A percentile compares a stretch with the other conserved stretches of the same genome.
Conservation (phyloP, 2,329 filamentous ascomycete genomes). For the Colletotrichum ledebouriae region DNA sequence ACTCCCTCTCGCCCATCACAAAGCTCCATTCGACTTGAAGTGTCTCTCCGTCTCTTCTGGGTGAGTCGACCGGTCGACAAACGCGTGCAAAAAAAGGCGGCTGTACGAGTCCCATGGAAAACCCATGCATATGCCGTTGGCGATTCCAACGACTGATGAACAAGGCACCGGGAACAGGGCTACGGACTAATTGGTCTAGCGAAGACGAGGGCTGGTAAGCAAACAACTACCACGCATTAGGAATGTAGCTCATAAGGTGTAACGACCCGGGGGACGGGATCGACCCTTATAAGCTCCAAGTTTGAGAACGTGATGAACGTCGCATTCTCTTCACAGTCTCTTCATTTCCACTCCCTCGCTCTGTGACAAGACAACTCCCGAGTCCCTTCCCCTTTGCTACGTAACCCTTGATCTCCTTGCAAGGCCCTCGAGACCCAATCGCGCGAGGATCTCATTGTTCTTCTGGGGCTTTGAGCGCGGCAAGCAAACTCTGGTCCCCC, state of each 20-base stretch:
- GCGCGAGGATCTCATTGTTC: slow-evolving; percentile 3
- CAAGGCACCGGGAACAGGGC: too few relatives aligned
- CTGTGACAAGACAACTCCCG: background rate
- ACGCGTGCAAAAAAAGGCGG: background rate
- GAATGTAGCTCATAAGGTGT: background rate
- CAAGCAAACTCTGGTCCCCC: background rate
- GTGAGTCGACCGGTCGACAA: too few relatives aligned
- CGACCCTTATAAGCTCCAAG: background rate
- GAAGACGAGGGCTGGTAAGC: background rate
- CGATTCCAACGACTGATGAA: too few relatives aligned
- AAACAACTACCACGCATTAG: slow-evolving; percentile 8
- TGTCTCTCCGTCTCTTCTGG: slow-evolving; percentile 6
- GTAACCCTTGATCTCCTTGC: slow-evolving; percentile 5
- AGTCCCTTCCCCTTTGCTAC: background rate
- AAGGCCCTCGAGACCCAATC: slow-evolving; percentile 5
- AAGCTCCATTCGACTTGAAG: background rate
- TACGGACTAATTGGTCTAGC: background rate
- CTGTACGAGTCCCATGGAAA: background rate
- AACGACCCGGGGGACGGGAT: background rate
- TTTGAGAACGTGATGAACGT: slow-evolving; percentile 2
- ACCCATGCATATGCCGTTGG: slow-evolving; percentile 9
- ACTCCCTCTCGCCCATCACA: slow-evolving; percentile 2
- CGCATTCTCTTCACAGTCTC: background rate
- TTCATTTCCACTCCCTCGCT: background rate
- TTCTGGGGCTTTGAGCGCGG: background rate